Conservation (phyloP, 768 basidiomycete species). For the Boletellus ananas region DNA sequence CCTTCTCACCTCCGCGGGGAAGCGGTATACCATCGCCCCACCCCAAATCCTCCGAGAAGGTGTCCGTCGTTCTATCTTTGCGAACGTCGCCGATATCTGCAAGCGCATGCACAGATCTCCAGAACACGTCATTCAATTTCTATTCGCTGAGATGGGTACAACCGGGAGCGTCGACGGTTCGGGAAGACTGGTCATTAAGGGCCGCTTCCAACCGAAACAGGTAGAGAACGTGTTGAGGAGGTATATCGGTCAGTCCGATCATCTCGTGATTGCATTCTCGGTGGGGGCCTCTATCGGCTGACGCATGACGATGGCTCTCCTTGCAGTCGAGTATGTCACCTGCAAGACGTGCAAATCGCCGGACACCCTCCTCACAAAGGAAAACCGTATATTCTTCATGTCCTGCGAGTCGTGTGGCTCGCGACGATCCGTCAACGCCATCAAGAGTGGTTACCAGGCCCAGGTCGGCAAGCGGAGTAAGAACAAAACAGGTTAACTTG, state of each 20-base stretch:
- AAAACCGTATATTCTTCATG: conserved; percentile 99
- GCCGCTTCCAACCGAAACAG: conserved; percentile 97
- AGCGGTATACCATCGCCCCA: conserved; percentile 96
- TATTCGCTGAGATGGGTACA: conserved; percentile 98
- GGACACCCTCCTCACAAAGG: conserved; percentile 93
- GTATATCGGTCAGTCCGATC: conserved; percentile 76
- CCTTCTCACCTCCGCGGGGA: conserved; percentile 77
- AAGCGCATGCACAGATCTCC: conserved; percentile 97
- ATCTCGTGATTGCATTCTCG: neutral
- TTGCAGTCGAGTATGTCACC: conserved; percentile 91
- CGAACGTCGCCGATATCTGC: conserved; percentile 96
- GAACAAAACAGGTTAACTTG: conserved; percentile 62
- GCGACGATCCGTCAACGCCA: conserved; percentile 86
- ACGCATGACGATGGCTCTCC: neutral
- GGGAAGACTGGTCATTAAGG: conserved; percentile 92
- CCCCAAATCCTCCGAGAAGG: conserved; percentile 93
- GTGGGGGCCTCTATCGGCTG: neutral
- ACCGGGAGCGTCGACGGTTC: conserved; percentile 93
- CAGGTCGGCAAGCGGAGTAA: conserved; percentile 87
- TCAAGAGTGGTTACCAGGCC: conserved; percentile 99
- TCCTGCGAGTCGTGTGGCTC: conserved; percentile 89
- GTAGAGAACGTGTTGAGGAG: conserved; percentile 94
- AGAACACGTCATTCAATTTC: conserved; percentile 95
- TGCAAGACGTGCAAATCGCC: conserved; percentile 99
- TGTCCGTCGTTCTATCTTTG: conserved; percentile 96